Percentiles rank a stretch among this genome's conserved stretches.
Conservation (phyloP, 805 yeast genomes). For the Deakozyma indianensis region DNA sequence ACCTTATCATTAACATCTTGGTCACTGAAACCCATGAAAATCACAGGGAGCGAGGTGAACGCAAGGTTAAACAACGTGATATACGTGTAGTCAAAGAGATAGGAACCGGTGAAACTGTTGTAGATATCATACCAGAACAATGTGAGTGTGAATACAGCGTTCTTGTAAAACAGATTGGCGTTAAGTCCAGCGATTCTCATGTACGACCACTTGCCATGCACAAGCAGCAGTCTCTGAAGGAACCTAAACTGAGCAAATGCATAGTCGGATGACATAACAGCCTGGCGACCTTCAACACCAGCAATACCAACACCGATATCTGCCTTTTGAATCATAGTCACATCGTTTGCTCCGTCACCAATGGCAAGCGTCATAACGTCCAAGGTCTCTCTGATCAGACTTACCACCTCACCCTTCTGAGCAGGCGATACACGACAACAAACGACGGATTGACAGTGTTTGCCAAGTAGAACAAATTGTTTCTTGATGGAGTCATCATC, state of each 20-base stretch:
- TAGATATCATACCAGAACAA: conserved; percentile 66
- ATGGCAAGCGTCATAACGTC: conserved; percentile 67
- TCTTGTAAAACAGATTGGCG: conserved; percentile 66
- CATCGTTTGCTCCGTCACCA: conserved; percentile 83
- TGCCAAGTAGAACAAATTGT: conserved; percentile 56
- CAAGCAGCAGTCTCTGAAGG: conserved; percentile 47
- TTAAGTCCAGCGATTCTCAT: conserved; percentile 62
- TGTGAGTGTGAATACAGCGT: conserved; percentile 57
- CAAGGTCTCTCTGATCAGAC: conserved; percentile 45
- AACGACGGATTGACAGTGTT: conserved; percentile 62
- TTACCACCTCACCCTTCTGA: conserved; percentile 66
- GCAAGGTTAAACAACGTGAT: conserved; percentile 70
- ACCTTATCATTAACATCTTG: conserved; percentile 60
- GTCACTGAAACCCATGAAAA: conserved; percentile 56
- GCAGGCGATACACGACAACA: conserved; percentile 80
- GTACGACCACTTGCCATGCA: conserved; percentile 80
- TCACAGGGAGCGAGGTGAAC: conserved; percentile 67
- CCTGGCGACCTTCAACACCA: conserved; percentile 79
- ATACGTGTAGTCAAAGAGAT: conserved; percentile 63
- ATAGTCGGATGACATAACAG: conserved; percentile 76
- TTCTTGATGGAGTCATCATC: conserved; percentile 22
- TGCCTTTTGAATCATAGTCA: conserved; percentile 79
- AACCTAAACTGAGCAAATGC: conserved; percentile 70
- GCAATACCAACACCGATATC: conserved; percentile 79
- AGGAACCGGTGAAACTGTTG: conserved; percentile 59